Conservation (phyloP, 352 stramenopile species). For the Pythium sukuiense region DNA sequence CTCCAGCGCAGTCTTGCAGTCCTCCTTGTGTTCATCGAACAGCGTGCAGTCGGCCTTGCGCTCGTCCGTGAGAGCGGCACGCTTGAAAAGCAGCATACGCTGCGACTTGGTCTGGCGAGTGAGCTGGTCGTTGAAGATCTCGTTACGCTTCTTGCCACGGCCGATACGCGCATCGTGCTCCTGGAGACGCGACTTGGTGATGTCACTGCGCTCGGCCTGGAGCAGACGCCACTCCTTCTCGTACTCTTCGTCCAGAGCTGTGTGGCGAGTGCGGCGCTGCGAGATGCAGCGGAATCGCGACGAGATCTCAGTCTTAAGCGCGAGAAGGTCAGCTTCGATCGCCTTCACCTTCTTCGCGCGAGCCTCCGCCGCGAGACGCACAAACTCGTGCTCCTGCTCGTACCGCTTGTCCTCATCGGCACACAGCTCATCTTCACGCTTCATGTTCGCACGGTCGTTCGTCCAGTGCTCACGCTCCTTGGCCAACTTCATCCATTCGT, state of each 20-base stretch:
- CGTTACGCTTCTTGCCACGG: slow-evolving; percentile 82
- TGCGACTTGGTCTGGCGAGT: slow-evolving; percentile 79
- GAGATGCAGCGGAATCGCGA: slow-evolving; percentile 67
- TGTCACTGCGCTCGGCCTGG: slow-evolving; percentile 58
- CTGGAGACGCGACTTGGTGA: slow-evolving; percentile 62
- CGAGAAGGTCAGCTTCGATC: slow-evolving; percentile 74
- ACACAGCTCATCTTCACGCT: slow-evolving; percentile 88
- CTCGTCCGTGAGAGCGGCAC: slow-evolving; percentile 80
- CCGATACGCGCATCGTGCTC: slow-evolving; percentile 69
- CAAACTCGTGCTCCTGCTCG: slow-evolving; percentile 85
- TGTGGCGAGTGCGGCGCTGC: slow-evolving; percentile 71
- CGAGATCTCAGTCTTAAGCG: slow-evolving; percentile 80
- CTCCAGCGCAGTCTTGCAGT: slow-evolving; percentile 77
- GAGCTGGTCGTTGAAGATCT: slow-evolving; percentile 81
- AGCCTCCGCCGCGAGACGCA: slow-evolving; percentile 66
- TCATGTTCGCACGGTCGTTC: slow-evolving; percentile 86
- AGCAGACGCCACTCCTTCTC: slow-evolving; percentile 85
- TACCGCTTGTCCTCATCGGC: slow-evolving; percentile 80
- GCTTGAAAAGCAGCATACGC: slow-evolving; percentile 88
- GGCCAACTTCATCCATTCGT: slow-evolving; percentile 88
- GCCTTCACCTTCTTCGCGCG: slow-evolving; percentile 85
- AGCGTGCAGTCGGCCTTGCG: slow-evolving; percentile 77
- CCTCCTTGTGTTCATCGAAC: slow-evolving; percentile 85
- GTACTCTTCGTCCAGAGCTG: slow-evolving; percentile 79
- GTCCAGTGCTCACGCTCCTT: slow-evolving; percentile 91